phyloP scores from a whole-genome alignment of 768 basidiomycete species.

The Trametes punicea region DNA sequence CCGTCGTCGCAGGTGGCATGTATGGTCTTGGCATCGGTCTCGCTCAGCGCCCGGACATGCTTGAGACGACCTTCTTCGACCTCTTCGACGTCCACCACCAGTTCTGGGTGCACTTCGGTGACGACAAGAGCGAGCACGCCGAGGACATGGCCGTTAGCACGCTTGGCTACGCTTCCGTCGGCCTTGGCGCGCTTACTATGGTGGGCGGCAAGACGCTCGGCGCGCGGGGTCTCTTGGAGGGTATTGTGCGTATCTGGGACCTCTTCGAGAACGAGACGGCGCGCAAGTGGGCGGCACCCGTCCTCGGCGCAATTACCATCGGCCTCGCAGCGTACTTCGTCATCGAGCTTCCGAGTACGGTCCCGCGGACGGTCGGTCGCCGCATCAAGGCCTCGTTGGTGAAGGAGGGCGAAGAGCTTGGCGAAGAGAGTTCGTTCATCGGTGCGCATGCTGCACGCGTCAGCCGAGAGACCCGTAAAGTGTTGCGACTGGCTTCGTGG shows the following conservation, averaged over 20 bases:
- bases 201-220: constrained; percentile 82
- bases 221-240: constrained; percentile 72
- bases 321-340: constrained; percentile 80
- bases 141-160: constrained; percentile 54
- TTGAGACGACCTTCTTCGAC: constrained; percentile 79
- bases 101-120: constrained; percentile 67
- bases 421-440: constrained; percentile 53
- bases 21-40: constrained; percentile 83
- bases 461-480: constrained; percentile 86
- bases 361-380: constrained; percentile 87
- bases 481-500: constrained; percentile 86
- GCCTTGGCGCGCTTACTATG: constrained; percentile 86
- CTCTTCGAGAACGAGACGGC: constrained; percentile 76
- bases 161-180: constrained; percentile 69
- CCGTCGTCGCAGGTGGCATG: constrained; percentile 72
- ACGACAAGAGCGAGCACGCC: constrained; percentile 40
- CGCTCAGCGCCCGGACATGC: constrained; percentile 70
- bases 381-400: constrained; percentile 68
- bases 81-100: constrained; percentile 84
- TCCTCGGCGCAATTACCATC: constrained; percentile 71
- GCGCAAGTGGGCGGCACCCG: constrained; percentile 84
- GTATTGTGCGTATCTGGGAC: constrained; percentile 70
- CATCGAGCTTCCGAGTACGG: constrained; percentile 80
- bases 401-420: constrained; percentile 44
- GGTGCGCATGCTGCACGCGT: constrained; percentile 69